Base-by-base conservation (phyloP, 2,329 filamentous ascomycete genomes). In the Colletotrichum sp. region DNA sequence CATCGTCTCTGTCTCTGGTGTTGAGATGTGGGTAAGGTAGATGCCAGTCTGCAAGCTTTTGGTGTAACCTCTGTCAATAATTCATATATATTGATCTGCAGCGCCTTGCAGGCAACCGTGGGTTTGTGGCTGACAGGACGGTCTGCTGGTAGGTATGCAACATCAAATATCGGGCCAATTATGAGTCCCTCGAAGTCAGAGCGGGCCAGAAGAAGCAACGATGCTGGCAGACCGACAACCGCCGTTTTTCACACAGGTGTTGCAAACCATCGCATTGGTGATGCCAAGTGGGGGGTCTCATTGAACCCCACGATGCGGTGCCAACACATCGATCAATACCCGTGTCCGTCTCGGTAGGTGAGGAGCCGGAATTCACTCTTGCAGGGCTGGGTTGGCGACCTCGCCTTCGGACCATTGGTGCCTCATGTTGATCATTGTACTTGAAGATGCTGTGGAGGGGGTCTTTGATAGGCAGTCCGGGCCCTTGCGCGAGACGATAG, bases 71-170 rank as follows among this genome's bases (percentile, higher is more conserved):
- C 48, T 64, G 34, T 55, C 30, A 57, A 57, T 57, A 65, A 48
- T 32, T 36, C 43, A 71, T 63, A 71, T 63, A 75, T 67, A n/a
- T 39, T 43, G 66, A 76, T 76, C 72, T 75, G 66, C 74, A 52
- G 34, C 72, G 61, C 60, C 74, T 76, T 75, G 74, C 72, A 71
- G 69, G 24, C 30, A 30, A 24, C n/a, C 39, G 39, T 14, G 21
- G 65, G 24, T 43, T 59, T 28, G 73, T 32, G 26, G 60, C 32
- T 39, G 4, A 64, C 8, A 26, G 55, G 32, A 36, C 39, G 16
- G 30, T 26, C 28, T 43, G 9, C 12, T 64, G n/a, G 32, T 24
- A 16, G 55, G 43, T 21, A 52, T 59, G 13, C 30, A 65, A 63
- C 26, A 18, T 8, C 16, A 21, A 36, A 24, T 34, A 59, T 32